A percentile compares a stretch with the other conserved stretches of the same genome.
phyloP scores from a whole-genome alignment of 1,139 yeast genomes.

The Candida sojae region DNA sequence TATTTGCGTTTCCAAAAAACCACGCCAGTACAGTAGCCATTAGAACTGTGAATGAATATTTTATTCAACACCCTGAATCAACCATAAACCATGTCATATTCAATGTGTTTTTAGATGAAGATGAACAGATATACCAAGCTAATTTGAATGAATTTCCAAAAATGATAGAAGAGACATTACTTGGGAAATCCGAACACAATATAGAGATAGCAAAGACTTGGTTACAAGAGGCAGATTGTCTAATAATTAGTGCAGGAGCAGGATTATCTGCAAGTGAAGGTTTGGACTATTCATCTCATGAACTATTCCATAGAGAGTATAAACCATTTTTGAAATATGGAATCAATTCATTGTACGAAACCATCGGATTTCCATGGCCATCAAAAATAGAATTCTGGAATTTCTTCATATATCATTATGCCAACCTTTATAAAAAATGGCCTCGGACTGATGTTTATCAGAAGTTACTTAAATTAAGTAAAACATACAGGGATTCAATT shows the following conservation, averaged over 20 bases:
- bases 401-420: slow-evolving; percentile 13
- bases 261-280: slow-evolving; percentile 13
- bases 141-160: background rate
- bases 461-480: slow-evolving; percentile 2
- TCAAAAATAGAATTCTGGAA: slow-evolving; percentile 11
- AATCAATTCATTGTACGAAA: slow-evolving; percentile 8
- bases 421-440: slow-evolving; percentile 7
- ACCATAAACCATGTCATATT: slow-evolving; percentile 9
- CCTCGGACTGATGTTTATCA: slow-evolving; percentile 9
- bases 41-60: slow-evolving; percentile 4
- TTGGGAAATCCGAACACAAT: background rate
- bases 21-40: slow-evolving; percentile 9
- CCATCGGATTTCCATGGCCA: slow-evolving; percentile 12
- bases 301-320: slow-evolving; percentile 7
- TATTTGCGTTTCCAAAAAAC: slow-evolving; percentile 10
- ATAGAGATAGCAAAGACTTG: slow-evolving; percentile 2
- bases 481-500: slow-evolving; percentile 6
- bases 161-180: background rate
- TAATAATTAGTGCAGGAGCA: slow-evolving; percentile 11
- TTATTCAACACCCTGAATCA: slow-evolving; percentile 1
- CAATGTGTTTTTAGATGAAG: slow-evolving; percentile 10
- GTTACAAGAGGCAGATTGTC: slow-evolving; percentile 6
- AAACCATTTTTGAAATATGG: slow-evolving; percentile 9
- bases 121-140: slow-evolving; percentile 3
- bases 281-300: slow-evolving; percentile 9